These are phyloP conservation scores for Aureobasidium sp. DNA, from an alignment of 2,329 filamentous ascomycete genomes.

Conservation along the genomic window DNA sequence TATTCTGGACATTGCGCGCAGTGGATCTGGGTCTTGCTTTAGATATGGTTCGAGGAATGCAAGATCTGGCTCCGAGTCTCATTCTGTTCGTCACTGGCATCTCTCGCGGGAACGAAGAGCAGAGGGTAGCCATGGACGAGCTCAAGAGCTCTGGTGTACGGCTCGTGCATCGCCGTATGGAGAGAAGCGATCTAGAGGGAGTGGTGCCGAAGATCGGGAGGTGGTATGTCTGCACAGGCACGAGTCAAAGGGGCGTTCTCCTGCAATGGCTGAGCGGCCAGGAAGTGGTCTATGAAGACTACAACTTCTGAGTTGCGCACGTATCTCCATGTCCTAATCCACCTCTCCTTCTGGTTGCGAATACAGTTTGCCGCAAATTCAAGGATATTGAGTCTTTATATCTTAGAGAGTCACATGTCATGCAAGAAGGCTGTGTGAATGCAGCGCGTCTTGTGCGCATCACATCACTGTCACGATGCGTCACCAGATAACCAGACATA, in stretches of 20 bases:
- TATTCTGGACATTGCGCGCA: constrained; percentile 60
- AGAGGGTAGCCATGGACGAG: constrained; percentile 31
- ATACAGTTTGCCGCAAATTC: background rate
- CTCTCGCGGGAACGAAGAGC: constrained; percentile 13
- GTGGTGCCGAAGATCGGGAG: constrained; percentile 28
- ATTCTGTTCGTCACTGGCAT: constrained; percentile 57
- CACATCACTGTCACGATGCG: no score
- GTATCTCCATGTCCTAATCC: background rate
- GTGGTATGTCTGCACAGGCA: constrained; percentile 54
- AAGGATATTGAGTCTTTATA: no score
- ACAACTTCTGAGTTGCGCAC: constrained; percentile 30
- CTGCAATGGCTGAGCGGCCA: constrained; percentile 40
- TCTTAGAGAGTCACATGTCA: no score
- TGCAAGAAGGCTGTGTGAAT: background rate
- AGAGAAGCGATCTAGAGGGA: constrained; percentile 36
- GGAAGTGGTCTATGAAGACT: constrained; percentile 43
- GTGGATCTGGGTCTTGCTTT: constrained; percentile 55
- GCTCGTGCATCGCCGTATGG: constrained; percentile 39
- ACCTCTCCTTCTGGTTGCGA: background rate
- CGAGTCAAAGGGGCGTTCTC: constrained; percentile 40
- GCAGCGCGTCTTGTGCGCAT: background rate
- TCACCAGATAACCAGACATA: background rate
- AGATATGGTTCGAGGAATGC: constrained; percentile 48
- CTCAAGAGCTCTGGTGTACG: constrained; percentile 29
- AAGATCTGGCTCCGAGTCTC: constrained; percentile 43